Evolutionary conservation across 2,329 filamentous ascomycete species (phyloP).

Genomic region (Hypoxylon sp.): DNA sequence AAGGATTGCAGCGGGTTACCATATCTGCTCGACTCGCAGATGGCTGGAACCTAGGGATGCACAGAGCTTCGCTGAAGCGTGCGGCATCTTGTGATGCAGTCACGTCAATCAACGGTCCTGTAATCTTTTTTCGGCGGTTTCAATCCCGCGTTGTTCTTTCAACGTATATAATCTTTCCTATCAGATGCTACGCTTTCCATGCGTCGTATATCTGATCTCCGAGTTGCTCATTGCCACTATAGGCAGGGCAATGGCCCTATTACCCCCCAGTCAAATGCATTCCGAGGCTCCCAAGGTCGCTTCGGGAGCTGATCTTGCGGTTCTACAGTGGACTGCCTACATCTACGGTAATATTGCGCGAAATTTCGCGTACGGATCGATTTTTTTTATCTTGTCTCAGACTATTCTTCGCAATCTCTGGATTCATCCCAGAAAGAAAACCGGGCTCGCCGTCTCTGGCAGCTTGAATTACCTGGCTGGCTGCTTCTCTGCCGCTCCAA

Average conservation of each 20-base stretch:
- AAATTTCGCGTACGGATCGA: background rate
- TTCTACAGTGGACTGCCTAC: background rate
- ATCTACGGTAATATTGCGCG: constrained; percentile 10
- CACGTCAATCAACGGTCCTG: too few species aligned
- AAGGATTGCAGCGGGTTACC: too few species aligned
- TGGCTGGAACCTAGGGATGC: constrained; percentile 12
- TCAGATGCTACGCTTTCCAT: background rate
- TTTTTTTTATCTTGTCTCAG: constrained; percentile 1
- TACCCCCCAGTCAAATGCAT: background rate
- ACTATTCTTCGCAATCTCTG: constrained; percentile 6
- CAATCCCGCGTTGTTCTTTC: too few species aligned
- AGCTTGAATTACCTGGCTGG: background rate
- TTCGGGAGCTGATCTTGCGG: background rate
- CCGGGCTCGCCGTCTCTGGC: background rate
- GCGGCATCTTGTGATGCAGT: constrained; percentile 5
- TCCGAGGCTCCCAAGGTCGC: constrained; percentile 1
- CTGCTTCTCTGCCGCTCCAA: too few species aligned
- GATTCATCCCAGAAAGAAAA: constrained; percentile 12
- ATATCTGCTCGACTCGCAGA: constrained; percentile 12
- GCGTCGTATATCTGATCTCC: background rate
- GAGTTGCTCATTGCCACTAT: background rate
- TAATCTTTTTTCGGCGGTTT: too few species aligned
- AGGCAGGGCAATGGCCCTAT: too few species aligned
- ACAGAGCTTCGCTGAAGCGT: constrained; percentile 5
- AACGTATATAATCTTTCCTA: too few species aligned